Evolutionary conservation across 352 stramenopile species (phyloP).

Genomic region (Blastocystis sp.): DNA sequence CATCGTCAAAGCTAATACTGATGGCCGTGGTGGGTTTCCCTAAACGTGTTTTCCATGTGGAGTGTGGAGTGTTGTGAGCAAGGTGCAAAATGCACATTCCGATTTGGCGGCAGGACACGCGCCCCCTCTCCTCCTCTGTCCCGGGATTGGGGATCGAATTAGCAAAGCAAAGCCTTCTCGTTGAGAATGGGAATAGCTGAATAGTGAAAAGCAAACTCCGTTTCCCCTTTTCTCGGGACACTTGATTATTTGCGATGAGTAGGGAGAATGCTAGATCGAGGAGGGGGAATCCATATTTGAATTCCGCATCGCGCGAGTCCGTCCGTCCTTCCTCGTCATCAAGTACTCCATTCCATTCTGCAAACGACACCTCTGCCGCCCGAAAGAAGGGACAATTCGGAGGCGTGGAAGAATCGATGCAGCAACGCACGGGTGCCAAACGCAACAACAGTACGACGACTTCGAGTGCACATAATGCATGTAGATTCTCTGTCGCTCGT

Average conservation of each 20-base stretch:
- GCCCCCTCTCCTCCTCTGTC: too few relatives aligned
- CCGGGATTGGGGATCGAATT: too few relatives aligned
- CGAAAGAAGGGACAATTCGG: not conserved
- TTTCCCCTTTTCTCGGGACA: not conserved
- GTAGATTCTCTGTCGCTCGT: conserved; percentile 12
- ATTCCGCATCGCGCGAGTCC: not conserved
- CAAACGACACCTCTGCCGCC: not conserved
- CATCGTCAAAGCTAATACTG: not conserved
- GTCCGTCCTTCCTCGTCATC: not conserved
- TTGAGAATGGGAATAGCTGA: not conserved
- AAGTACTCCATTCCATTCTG: not conserved
- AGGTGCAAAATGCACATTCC: too few relatives aligned
- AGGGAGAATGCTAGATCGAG: not conserved
- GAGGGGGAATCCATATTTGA: not conserved
- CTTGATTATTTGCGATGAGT: not conserved
- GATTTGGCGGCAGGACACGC: too few relatives aligned
- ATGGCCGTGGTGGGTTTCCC: too few relatives aligned
- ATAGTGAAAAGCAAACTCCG: not conserved
- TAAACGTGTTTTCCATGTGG: too few relatives aligned
- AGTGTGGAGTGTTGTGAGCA: too few relatives aligned
- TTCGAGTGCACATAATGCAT: not conserved
- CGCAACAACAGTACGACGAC: not conserved
- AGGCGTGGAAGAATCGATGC: not conserved
- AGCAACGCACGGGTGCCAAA: not conserved
- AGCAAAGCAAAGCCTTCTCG: not conserved